Percentiles rank a stretch among this genome's conserved stretches.
phyloP scores from a whole-genome alignment of 2,329 filamentous ascomycete species.

The Stemphylium lycopersici region DNA sequence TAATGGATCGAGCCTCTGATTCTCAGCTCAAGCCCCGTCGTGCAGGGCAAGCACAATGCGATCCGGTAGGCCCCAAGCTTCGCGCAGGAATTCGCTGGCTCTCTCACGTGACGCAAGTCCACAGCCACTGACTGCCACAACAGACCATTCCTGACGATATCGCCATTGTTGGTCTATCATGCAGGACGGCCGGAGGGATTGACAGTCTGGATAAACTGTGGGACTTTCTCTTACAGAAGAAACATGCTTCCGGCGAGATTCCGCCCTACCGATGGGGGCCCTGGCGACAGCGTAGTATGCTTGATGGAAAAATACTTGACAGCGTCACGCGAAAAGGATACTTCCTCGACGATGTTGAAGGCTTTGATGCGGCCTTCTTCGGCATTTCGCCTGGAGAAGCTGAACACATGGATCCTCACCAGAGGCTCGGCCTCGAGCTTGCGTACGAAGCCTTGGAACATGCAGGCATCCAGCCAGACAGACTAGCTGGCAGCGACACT shows the following conservation, averaged over 20 bases:
- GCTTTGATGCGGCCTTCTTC: slow-evolving; percentile 40
- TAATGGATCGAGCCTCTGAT: too few species aligned
- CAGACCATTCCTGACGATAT: slow-evolving; percentile 21
- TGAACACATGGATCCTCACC: slow-evolving; percentile 34
- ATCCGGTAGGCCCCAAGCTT: not conserved
- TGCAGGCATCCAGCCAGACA: slow-evolving; percentile 28
- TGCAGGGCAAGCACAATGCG: too few species aligned
- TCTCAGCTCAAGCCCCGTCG: too few species aligned
- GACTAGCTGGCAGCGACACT: slow-evolving; percentile 29
- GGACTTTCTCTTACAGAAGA: slow-evolving; percentile 39
- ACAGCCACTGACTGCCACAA: not conserved
- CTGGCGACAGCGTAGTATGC: slow-evolving; percentile 32
- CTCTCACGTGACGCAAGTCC: not conserved
- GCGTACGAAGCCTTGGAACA: slow-evolving; percentile 39
- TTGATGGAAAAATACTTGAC: slow-evolving; percentile 33
- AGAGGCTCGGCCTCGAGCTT: slow-evolving; percentile 31
- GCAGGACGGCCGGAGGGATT: slow-evolving; percentile 40
- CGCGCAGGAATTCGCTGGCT: not conserved
- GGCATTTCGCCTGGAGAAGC: slow-evolving; percentile 40
- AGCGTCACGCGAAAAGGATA: slow-evolving; percentile 38
- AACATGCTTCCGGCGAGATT: slow-evolving; percentile 37
- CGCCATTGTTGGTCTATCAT: slow-evolving; percentile 46
- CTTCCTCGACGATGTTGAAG: slow-evolving; percentile 36
- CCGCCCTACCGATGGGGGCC: slow-evolving; percentile 43
- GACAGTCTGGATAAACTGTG: slow-evolving; percentile 43